phyloP scores from a whole-genome alignment of 2,329 filamentous ascomycete species.

The Elsinoe perseae region DNA sequence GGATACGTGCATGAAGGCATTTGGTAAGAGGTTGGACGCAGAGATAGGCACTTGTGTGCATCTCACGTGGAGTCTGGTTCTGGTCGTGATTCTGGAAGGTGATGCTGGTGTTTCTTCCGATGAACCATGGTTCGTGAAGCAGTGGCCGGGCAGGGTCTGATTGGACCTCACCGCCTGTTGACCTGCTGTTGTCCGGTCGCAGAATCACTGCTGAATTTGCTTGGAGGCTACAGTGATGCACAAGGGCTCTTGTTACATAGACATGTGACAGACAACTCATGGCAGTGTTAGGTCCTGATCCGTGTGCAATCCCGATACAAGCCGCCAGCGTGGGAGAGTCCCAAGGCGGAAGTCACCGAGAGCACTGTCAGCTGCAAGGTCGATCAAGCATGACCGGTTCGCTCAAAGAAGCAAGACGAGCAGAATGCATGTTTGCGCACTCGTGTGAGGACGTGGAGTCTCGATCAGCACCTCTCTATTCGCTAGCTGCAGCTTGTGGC shows the following conservation, averaged over 20 bases:
- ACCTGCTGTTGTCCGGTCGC: background rate
- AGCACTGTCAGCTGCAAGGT: conserved; percentile 8
- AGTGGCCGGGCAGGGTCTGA: background rate
- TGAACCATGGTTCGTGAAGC: conserved; percentile 5
- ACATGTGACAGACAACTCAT: background rate
- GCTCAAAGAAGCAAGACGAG: background rate
- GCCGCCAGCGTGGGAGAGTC: background rate
- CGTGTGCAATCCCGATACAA: background rate
- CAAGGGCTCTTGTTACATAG: background rate
- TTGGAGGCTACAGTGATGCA: background rate
- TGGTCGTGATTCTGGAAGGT: background rate
- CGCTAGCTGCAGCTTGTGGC: background rate
- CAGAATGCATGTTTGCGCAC: background rate
- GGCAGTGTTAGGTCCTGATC: background rate
- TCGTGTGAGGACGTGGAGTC: background rate
- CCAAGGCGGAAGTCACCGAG: conserved; percentile 1
- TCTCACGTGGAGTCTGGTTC: background rate
- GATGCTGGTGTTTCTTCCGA: background rate
- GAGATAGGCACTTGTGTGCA: background rate
- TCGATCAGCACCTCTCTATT: background rate
- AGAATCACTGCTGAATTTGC: background rate
- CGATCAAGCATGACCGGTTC: background rate
- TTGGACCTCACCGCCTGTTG: background rate
- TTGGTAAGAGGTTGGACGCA: conserved; percentile 6
- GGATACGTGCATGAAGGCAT: background rate